Evolutionary conservation across 768 basidiomycete species (phyloP).

Genomic region (Omphalotus guepiniiformis): DNA sequence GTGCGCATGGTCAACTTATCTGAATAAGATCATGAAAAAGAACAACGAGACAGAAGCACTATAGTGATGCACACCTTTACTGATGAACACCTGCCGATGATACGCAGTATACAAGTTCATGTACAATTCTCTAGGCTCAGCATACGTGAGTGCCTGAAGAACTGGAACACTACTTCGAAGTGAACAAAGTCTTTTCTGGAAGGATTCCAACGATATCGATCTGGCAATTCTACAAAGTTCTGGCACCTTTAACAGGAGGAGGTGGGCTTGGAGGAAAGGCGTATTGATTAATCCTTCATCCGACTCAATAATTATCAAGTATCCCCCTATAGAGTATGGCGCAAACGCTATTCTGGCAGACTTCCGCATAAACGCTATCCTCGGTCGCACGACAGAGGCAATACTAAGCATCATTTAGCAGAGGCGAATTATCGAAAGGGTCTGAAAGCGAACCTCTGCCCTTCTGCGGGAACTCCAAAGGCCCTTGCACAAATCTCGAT

Average conservation of each 20-base stretch:
- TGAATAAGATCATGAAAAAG: too few relatives aligned
- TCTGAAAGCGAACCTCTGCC: not conserved
- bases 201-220: not conserved
- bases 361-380: not conserved
- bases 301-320: too few relatives aligned
- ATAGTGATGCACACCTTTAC: not conserved
- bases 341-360: not conserved
- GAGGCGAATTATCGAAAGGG: not conserved
- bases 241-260: not conserved
- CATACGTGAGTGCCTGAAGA: not conserved
- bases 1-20: too few relatives aligned
- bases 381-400: not conserved
- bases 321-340: not conserved
- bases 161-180: not conserved
- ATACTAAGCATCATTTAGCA: not conserved
- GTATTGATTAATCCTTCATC: slow-evolving; percentile 2
- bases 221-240: not conserved
- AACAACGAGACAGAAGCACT: not conserved
- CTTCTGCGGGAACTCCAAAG: not conserved
- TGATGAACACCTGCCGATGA: not conserved
- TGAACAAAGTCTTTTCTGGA: not conserved
- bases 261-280: not conserved
- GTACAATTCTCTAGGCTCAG: not conserved
- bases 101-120: not conserved
- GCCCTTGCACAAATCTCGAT: not conserved